Percentiles rank a stretch among this genome's conserved stretches.
Conservation (phyloP, 306 rosid species). For the Sphenostylis stenocarpa region DNA sequence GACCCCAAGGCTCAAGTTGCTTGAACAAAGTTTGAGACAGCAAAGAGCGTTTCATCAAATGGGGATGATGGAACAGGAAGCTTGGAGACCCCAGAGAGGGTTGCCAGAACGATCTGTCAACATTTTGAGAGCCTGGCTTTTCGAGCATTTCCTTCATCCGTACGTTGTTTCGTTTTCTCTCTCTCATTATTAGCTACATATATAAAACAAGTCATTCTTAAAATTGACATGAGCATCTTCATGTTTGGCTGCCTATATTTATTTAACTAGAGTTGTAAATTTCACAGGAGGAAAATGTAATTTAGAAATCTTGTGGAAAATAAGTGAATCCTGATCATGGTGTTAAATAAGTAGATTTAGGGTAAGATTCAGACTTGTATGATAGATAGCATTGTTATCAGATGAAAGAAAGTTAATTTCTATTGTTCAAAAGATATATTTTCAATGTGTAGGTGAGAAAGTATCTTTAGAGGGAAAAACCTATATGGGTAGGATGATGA, state of each 20-base stretch:
- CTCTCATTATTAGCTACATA: slow-evolving; percentile 16
- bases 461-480: not conserved
- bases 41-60: slow-evolving; percentile 96
- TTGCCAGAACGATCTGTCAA: slow-evolving; percentile 98
- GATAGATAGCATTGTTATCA: not conserved
- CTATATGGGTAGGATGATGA: not conserved
- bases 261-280: not conserved
- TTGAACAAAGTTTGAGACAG: slow-evolving; percentile 90
- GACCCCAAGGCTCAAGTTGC: slow-evolving; percentile 83
- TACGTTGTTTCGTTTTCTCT: slow-evolving; percentile 43
- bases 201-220: not conserved
- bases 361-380: not conserved
- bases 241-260: not conserved
- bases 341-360: not conserved
- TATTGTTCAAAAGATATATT: not conserved
- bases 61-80: slow-evolving; percentile 99
- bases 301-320: not conserved
- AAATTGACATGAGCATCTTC: not conserved
- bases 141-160: slow-evolving; percentile 99
- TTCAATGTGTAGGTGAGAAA: not conserved
- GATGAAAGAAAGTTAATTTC: not conserved
- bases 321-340: not conserved
- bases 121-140: slow-evolving; percentile 98
- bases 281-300: not conserved
- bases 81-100: slow-evolving; percentile 99